Evolutionary conservation across 78 protist species (phyloP), one percentile per base, ranked within the genome.

Genomic region (Anaeramoeba flamelloides): DNA sequence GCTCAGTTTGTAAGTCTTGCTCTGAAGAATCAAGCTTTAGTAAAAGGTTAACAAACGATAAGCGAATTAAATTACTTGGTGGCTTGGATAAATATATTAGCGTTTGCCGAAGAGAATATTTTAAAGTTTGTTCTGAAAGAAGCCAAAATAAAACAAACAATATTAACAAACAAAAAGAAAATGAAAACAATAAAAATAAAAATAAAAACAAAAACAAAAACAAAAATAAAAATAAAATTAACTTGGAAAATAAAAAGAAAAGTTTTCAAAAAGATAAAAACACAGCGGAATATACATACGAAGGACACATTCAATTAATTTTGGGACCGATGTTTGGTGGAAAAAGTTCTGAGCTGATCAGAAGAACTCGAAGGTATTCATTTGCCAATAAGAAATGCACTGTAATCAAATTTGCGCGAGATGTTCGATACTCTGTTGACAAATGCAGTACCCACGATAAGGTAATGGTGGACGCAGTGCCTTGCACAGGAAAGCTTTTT

Each of bases 311-410:
- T 41, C 87, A 90, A 77, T 77, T 92, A 32, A 90, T 92, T 37
- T 39, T 88, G 36, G 96, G 96, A 0, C 96, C 96, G 65, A 92
- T 92, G 95, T 91, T 92, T 40, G 40, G 86, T n/a, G 93, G 96
- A 1, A 85, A 77, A 84, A 82, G 93, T 1, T 91, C 94, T 3
- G 96, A 91, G 65, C 92, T 93, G 2, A 34, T 91, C 38, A 80
- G 94, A n/a, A 34, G 92, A 3, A 74, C 90, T 31, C 79, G 79
- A 33, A 80, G 94, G 22, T 83, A 87, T 77, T 64, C 78, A 31
- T 37, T 86, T 33, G 94, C 93, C 1, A 39, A 82, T 36, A 87
- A 86, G 33, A 77, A 76, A 74, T 83, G 88, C 37, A 77, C 77
- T 8, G 38, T 75, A 8, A 76, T 76, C 75, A 82, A 77, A 76